Conservation (phyloP, 1,284 basidiomycete species). For the Cryptococcus hybrid region DNA sequence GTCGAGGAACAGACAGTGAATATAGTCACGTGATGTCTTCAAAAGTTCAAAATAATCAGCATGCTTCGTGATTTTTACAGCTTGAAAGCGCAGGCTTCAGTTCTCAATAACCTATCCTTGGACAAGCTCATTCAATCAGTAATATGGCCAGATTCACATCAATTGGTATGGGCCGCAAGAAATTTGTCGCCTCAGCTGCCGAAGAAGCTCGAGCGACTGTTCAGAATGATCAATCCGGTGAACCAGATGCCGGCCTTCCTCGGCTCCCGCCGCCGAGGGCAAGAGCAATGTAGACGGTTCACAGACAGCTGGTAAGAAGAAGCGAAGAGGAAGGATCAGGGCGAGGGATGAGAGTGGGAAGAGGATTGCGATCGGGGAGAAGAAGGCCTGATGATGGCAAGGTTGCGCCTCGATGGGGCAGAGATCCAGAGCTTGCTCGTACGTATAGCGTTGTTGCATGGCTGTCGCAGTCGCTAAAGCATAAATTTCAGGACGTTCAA, state of each 20-base stretch:
- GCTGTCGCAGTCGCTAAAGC: background rate
- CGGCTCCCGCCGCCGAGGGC: background rate
- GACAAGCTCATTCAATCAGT: background rate
- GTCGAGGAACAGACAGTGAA: too few relatives aligned
- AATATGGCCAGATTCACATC: slow-evolving; percentile 50
- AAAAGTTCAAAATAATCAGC: too few relatives aligned
- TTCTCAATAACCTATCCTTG: background rate
- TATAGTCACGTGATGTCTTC: too few relatives aligned
- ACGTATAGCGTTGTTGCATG: slow-evolving; percentile 14
- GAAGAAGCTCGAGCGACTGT: slow-evolving; percentile 31
- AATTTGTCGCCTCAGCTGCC: slow-evolving; percentile 44
- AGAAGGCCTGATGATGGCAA: slow-evolving; percentile 13
- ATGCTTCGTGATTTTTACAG: too few relatives aligned
- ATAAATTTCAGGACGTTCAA: slow-evolving; percentile 21
- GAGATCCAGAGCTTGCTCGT: slow-evolving; percentile 45
- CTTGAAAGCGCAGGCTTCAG: too few relatives aligned
- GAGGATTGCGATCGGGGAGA: slow-evolving; percentile 13
- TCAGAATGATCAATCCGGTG: background rate
- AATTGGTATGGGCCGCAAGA: slow-evolving; percentile 48
- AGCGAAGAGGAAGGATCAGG: slow-evolving; percentile 17
- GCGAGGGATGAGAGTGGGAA: slow-evolving; percentile 16
- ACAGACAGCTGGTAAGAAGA: slow-evolving; percentile 9
- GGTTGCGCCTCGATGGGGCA: slow-evolving; percentile 30
- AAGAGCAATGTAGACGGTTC: background rate
- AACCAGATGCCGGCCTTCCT: slow-evolving; percentile 19